phyloP scores from a whole-genome alignment of 1,139 yeast species.

The Kodamaea sp. region DNA sequence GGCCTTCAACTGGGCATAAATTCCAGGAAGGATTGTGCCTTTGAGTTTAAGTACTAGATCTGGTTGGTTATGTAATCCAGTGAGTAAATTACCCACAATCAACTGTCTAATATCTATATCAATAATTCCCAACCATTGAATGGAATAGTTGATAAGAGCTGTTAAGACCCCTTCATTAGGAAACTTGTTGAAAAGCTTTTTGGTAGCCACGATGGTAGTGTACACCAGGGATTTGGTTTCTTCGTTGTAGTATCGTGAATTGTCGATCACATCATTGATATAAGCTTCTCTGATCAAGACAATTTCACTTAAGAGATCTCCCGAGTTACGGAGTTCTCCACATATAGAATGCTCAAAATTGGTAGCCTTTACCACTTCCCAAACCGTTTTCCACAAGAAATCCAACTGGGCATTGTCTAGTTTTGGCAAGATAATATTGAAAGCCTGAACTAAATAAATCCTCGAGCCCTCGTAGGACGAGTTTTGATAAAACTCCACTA shows the following conservation, averaged over 20 bases:
- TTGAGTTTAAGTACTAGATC: slow-evolving; percentile 13
- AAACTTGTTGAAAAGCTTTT: slow-evolving; percentile 29
- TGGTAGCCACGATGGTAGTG: slow-evolving; percentile 36
- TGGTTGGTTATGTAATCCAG: slow-evolving; percentile 54
- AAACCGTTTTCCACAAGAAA: slow-evolving; percentile 15
- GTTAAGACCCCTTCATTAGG: slow-evolving; percentile 18
- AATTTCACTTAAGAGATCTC: slow-evolving; percentile 16
- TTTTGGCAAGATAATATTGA: slow-evolving; percentile 10
- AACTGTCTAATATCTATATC: slow-evolving; percentile 53
- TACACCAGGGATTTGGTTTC: slow-evolving; percentile 25
- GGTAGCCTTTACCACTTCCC: slow-evolving; percentile 11
- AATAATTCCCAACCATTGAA: slow-evolving; percentile 20
- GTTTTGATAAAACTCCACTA: slow-evolving; percentile 11
- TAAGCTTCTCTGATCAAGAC: slow-evolving; percentile 12
- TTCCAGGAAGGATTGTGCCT: slow-evolving; percentile 38
- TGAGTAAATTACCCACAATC: slow-evolving; percentile 58
- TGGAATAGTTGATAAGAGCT: slow-evolving; percentile 9
- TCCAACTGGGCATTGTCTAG: slow-evolving; percentile 9
- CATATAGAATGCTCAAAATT: slow-evolving; percentile 14
- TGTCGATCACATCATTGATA: slow-evolving; percentile 17
- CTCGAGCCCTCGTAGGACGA: slow-evolving; percentile 10
- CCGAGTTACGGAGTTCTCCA: slow-evolving; percentile 17
- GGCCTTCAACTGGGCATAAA: slow-evolving; percentile 58
- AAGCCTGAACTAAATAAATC: slow-evolving; percentile 13
- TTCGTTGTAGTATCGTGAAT: slow-evolving; percentile 7